Evolutionary conservation across 2,329 filamentous ascomycete species (phyloP), one percentile per base, ranked within the genome.

Genomic region (Monosporascus sp.): DNA sequence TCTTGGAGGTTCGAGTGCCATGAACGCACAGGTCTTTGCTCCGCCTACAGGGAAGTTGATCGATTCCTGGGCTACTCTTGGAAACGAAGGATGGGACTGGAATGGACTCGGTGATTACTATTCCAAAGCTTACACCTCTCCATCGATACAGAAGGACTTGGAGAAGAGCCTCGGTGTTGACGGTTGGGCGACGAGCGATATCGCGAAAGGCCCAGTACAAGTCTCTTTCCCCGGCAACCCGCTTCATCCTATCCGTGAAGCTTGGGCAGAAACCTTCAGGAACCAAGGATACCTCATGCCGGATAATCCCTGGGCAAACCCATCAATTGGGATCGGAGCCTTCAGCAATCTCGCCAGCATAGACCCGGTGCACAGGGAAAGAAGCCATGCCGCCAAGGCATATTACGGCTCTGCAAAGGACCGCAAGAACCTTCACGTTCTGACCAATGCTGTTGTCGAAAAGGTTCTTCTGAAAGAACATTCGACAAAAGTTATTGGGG

Each of bases 41-140:
- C 51, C 51, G 35, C 51, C 51, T 2, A 44, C 37, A 3, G 14
- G n/a, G 37, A 17, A 11, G 9, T 20, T 49, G 15, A 37, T 52
- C 14, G 46, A 52, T n/a, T 24, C 35, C 14, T 52, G 51, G 51
- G 37, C 9, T 11, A 26, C 51, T 20, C 46, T 52, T 3, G 51
- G 51, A 49, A 52, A 52, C 15, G 15, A 20, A 2, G 51, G 51
- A 3, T 52, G 51, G 51, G 37, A 52, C 38, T 52, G 51, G 51
- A 46, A 52, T 8, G n/a, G 45, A 5, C 46, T 52, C 22, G 37
- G 46, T n/a, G 9, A 5, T 17, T 52, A 28, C 20, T 52, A 35
- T 31, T 37, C 11, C 18, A 52, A 52, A 37, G 5, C 38, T 18
- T 52, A 49, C 28, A 52, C 51, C 8, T 37, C 9, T 20, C 45